Evolutionary conservation across 1,139 yeast species (phyloP).

Genomic region (Sugiyamaella castrensis): DNA sequence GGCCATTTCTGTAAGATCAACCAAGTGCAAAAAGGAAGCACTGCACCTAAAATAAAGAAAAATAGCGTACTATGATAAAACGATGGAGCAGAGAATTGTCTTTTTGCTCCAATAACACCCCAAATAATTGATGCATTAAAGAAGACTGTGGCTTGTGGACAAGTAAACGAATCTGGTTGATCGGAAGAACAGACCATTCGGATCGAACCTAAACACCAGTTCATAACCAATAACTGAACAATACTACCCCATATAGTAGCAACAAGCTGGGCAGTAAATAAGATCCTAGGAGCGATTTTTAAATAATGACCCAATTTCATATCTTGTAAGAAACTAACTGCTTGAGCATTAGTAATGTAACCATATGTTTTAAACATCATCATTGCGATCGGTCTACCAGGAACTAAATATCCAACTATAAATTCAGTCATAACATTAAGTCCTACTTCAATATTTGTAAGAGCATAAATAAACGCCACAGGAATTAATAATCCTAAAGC

Average conservation of each 20-base stretch:
- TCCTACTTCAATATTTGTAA: constrained; percentile 55
- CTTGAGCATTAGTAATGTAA: constrained; percentile 56
- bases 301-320: constrained; percentile 64
- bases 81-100: constrained; percentile 42
- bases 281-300: constrained; percentile 58
- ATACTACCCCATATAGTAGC: constrained; percentile 40
- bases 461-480: constrained; percentile 51
- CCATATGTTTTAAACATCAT: constrained; percentile 62
- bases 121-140: constrained; percentile 59
- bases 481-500: constrained; percentile 56
- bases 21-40: constrained; percentile 47
- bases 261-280: constrained; percentile 52
- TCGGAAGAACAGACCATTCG: constrained; percentile 47
- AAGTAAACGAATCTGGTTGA: constrained; percentile 47
- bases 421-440: constrained; percentile 61
- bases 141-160: constrained; percentile 50
- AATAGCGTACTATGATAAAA: constrained; percentile 43
- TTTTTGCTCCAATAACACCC: constrained; percentile 63
- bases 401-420: constrained; percentile 59
- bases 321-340: constrained; percentile 53
- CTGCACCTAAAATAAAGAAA: constrained; percentile 48
- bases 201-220: constrained; percentile 47
- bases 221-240: constrained; percentile 43
- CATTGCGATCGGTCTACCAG: constrained; percentile 61
- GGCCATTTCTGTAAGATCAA: constrained; percentile 50